These are phyloP conservation scores for Draba incana DNA, from an alignment of 345 rosid species.

Conservation along the genomic window DNA sequence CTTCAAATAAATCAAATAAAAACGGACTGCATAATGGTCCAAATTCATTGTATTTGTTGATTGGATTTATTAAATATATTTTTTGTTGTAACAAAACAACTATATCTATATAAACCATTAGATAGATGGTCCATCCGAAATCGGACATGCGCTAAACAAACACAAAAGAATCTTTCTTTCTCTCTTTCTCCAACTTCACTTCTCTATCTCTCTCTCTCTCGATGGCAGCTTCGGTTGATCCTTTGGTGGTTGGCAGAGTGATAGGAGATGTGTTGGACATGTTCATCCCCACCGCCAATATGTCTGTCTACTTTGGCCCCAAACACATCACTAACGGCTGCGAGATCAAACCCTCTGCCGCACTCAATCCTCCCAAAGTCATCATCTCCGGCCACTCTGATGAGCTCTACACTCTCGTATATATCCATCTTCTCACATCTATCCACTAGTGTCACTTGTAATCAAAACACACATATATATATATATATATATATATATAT, in stretches of 20 bases:
- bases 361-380: conserved; percentile 60
- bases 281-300: conserved; percentile 67
- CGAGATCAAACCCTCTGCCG: conserved; percentile 78
- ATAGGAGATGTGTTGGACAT: conserved; percentile 87
- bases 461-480: too few species aligned
- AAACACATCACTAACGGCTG: conserved; percentile 85
- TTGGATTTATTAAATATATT: not conserved
- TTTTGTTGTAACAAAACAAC: not conserved
- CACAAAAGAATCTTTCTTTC: conserved; percentile 12
- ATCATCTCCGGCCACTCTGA: conserved; percentile 63
- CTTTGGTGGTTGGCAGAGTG: conserved; percentile 80
- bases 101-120: conserved; percentile 26
- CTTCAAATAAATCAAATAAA: too few species aligned
- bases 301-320: conserved; percentile 67
- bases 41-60: conserved; percentile 38
- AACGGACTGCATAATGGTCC: conserved; percentile 7
- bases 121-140: conserved; percentile 21
- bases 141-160: conserved; percentile 38
- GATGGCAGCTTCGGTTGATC: conserved; percentile 82
- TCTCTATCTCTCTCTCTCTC: conserved; percentile 8
- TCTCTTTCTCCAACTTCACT: not conserved
- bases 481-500: too few species aligned
- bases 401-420: conserved; percentile 73
- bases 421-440: not conserved
- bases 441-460: not conserved